phyloP scores from a whole-genome alignment of 164 flowering plant genomes.

The Umbilicus rupestris region DNA sequence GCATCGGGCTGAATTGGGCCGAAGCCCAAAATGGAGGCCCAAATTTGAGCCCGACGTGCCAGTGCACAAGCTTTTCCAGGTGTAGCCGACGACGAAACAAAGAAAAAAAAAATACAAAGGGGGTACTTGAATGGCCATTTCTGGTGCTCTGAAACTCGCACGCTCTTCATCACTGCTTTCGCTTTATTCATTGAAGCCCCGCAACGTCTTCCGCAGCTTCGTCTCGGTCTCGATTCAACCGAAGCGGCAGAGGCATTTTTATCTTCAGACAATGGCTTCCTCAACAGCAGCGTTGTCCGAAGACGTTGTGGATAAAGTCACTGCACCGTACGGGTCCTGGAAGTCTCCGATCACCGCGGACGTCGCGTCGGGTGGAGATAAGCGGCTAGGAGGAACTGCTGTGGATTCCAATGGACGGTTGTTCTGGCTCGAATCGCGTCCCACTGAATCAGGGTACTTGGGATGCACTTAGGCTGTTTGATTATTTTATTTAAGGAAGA shows the following conservation, averaged over 20 bases:
- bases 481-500: too few relatives aligned
- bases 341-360: conserved; percentile 91
- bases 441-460: conserved; percentile 63
- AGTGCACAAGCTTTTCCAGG: too few relatives aligned
- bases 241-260: background rate
- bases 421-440: conserved; percentile 80
- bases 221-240: background rate
- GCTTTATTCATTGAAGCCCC: background rate
- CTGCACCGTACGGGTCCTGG: conserved; percentile 90
- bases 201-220: background rate
- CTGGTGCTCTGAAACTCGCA: background rate
- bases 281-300: conserved; percentile 10
- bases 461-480: background rate
- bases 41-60: too few relatives aligned
- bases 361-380: conserved; percentile 63
- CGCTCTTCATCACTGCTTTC: background rate
- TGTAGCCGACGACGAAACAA: background rate
- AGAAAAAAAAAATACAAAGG: too few relatives aligned
- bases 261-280: conserved; percentile 19
- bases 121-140: too few relatives aligned
- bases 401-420: conserved; percentile 56
- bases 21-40: too few relatives aligned
- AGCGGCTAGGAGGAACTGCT: conserved; percentile 62
- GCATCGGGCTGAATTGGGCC: too few relatives aligned
- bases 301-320: conserved; percentile 22